Evolutionary conservation across 1,284 basidiomycete species (phyloP).

Genomic region (Rhodotorula sp.): DNA sequence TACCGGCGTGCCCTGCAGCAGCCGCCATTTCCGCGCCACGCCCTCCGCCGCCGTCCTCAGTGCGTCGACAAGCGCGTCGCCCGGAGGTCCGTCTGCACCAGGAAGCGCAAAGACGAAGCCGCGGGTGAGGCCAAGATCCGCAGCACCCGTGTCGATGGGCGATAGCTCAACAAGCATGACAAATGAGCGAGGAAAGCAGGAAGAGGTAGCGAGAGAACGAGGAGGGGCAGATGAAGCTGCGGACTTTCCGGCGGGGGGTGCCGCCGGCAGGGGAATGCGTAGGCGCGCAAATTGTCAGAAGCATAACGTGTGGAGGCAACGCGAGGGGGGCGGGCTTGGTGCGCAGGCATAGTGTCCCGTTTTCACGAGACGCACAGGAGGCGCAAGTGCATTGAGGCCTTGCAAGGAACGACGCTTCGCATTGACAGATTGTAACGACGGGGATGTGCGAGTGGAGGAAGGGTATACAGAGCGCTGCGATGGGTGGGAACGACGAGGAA

Average conservation of each 20-base stretch:
- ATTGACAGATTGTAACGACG: neutral
- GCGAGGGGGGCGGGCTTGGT: too few relatives aligned
- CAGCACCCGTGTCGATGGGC: neutral
- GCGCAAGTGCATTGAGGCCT: too few relatives aligned
- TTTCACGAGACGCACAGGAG: too few relatives aligned
- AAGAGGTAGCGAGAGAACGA: neutral
- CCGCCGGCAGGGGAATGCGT: too few relatives aligned
- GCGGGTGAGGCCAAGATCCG: neutral
- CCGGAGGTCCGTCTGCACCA: neutral
- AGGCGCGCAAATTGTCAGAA: too few relatives aligned
- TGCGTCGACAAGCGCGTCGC: neutral
- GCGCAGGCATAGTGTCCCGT: too few relatives aligned
- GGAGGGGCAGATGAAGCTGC: neutral
- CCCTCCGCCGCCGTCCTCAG: neutral
- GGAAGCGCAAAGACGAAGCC: neutral
- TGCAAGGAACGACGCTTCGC: neutral
- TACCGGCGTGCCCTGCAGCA: neutral
- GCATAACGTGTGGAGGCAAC: too few relatives aligned
- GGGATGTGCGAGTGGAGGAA: neutral
- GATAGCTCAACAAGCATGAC: constrained; percentile 1
- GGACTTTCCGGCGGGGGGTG: too few relatives aligned
- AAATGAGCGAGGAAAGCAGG: neutral
- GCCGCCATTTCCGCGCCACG: neutral
- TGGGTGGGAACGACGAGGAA: neutral
- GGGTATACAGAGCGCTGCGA: neutral